Base-by-base conservation (phyloP, 306 rosid genomes). In the Delonix regia region DNA sequence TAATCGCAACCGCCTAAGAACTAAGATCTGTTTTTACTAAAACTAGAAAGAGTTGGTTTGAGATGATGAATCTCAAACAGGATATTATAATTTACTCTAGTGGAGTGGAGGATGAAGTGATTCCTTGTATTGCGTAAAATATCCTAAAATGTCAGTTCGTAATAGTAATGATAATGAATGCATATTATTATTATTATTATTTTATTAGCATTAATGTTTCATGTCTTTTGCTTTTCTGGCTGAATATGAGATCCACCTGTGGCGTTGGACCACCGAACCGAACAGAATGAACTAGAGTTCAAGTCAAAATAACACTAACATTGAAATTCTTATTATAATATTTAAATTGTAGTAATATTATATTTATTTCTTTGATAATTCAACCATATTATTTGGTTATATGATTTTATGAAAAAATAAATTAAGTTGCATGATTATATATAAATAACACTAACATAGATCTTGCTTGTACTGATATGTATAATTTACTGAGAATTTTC, bases 1-100 rank as follows among this genome's bases (percentile, higher is more conserved):
- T 34, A 71, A 80, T 89, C 55, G 86, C 87, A 16, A 80, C 87
- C 9, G 90, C 92, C 71, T 90, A 19, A 63, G 0, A 7, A 13
- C 16, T 33, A 74, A 82, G 18, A 38, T 14, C 6, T 28, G 1
- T 65, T 42, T 42, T 25, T n/a, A 21, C 19, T 9, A 57, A 3
- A 10, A 75, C 21, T 12, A 62, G 71, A 28, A 36, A 56, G 33
- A 41, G 21, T 48, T 25, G 6, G 56, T 69, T 3, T 14, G 72
- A 13, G 18, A 59, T 4, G 8, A 56, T 14, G 16, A 55, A 55
- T 55, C 62, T 55, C 30, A 55, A 22, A 22, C 62, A 9, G 15
- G 33, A 22, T 55, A 55, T 55, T 55, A 55, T 11, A 22, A 42
- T 76, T 51, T 65, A 33, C 60, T 52, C 4, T 34, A 24, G 33